Evolutionary conservation across 2,329 filamentous ascomycete species (phyloP), one percentile per base, ranked within the genome.

Genomic region (Tolypocladium guangdongense): DNA sequence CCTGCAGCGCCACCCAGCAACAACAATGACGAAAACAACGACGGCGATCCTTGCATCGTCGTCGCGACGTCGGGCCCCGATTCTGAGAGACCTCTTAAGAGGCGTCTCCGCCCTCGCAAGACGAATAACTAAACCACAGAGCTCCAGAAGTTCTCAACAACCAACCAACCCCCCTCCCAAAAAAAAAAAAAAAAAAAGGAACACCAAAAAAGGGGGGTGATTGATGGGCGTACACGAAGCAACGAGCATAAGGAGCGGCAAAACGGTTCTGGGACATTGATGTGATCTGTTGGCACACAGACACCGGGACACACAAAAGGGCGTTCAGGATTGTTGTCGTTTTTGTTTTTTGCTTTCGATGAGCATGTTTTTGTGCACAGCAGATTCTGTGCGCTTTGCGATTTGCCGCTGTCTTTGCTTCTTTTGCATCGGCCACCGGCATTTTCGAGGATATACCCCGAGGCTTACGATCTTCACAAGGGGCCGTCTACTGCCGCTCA

Each of bases 81-180:
- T 16, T 36, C 41, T 4, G 54, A 51, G 30, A 35, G 36, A 18
- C 47, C 50, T 5, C 39, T 51, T 7, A 55, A 55, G 41, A 53
- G 45, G 36, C 47, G 54, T 35, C 43, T 53, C 18, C 55, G 55
- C 24, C 49, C 52, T 18, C 45, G 52, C 33, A 56, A 50, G 45
- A 37, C 18, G n/a, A 37, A 32, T 5, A 24, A 45, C 27, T 50
- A 35, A 27, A 18, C 1, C 6, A 24, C 7, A 8, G 22, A 45
- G 10, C 14, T 27, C 22, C 41, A 16, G 7, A 32, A 10, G 27
- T 12, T n/a, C 24, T 16, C 27, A n/a, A 12, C 10, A 11, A 12
- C 27, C 24, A 18, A 27, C 24, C 1, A 12, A n/a, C n/a, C n/a
- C n/a, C n/a, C n/a, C n/a, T n/a, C n/a, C n/a, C n/a, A n/a, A n/a